Conservation (phyloP, 1,284 basidiomycete genomes). For the Phlebopus sp. region DNA sequence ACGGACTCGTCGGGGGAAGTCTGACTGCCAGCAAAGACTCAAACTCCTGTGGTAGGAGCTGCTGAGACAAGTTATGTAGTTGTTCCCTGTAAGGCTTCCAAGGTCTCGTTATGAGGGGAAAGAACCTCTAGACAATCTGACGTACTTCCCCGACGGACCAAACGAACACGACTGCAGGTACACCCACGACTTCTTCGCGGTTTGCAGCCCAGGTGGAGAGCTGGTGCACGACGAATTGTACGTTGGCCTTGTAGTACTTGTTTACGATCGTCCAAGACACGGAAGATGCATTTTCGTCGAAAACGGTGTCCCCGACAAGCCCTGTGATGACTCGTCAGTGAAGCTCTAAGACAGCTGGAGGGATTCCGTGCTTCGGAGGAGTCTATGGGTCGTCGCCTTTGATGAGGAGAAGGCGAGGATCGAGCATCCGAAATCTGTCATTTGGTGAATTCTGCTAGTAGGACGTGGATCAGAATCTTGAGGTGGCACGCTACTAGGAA, state of each 20-base stretch:
- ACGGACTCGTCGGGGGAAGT: constrained; percentile 28
- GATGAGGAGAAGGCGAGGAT: constrained; percentile 29
- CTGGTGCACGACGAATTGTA: constrained; percentile 60
- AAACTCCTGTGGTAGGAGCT: constrained; percentile 49
- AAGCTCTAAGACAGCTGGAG: neutral
- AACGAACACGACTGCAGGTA: constrained; percentile 70
- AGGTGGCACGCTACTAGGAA: too few relatives aligned
- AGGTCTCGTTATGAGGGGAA: constrained; percentile 22
- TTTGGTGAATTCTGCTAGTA: neutral
- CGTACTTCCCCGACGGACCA: constrained; percentile 64
- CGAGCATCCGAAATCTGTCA: constrained; percentile 19
- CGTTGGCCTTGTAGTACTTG: constrained; percentile 80
- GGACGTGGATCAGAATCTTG: neutral
- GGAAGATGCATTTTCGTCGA: constrained; percentile 18
- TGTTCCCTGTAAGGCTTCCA: constrained; percentile 51
- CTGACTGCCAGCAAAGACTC: constrained; percentile 72
- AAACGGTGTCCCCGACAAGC: constrained; percentile 23
- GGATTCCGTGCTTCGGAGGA: constrained; percentile 25
- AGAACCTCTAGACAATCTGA: constrained; percentile 2
- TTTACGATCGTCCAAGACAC: constrained; percentile 80
- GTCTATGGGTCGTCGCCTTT: constrained; percentile 16
- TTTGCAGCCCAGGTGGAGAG: constrained; percentile 40
- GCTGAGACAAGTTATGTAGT: constrained; percentile 46
- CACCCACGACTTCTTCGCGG: constrained; percentile 27
- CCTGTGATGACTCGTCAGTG: constrained; percentile 28